phyloP scores from a whole-genome alignment of 768 basidiomycete species.

The Trametes meyenii region DNA sequence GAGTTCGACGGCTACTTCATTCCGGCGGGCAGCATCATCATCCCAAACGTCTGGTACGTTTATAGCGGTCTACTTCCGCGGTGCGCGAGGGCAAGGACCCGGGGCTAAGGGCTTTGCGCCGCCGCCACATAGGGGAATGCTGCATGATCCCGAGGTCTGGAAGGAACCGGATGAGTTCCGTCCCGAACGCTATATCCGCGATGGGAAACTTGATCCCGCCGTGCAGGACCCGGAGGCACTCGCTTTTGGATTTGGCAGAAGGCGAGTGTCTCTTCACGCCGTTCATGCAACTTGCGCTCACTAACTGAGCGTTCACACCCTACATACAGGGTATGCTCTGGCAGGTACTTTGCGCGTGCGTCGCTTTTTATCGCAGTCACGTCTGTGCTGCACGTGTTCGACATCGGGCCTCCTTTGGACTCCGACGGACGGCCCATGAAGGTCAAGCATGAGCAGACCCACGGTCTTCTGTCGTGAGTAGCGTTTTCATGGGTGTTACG shows the following conservation, averaged over 20 bases:
- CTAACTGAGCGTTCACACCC: neutral
- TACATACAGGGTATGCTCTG: constrained; percentile 27
- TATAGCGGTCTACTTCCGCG: neutral
- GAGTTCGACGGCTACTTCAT: constrained; percentile 2
- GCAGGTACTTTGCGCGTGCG: constrained; percentile 23
- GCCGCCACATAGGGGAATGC: constrained; percentile 15
- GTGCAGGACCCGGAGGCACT: constrained; percentile 14
- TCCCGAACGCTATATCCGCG: constrained; percentile 71
- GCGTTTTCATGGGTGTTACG: too few relatives aligned
- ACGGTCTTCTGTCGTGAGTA: constrained; percentile 20
- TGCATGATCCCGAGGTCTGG: constrained; percentile 74
- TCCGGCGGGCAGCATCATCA: neutral
- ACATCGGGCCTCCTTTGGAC: constrained; percentile 21
- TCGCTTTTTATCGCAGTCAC: constrained; percentile 22
- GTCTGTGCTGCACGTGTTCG: constrained; percentile 23
- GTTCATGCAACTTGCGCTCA: constrained; percentile 21
- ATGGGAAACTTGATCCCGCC: constrained; percentile 68
- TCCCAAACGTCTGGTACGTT: constrained; percentile 27
- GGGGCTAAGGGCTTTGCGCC: constrained; percentile 13
- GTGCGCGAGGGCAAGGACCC: too few relatives aligned
- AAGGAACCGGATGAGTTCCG: constrained; percentile 79
- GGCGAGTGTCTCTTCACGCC: constrained; percentile 17
- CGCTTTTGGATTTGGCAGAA: constrained; percentile 29
- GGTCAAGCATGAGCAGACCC: constrained; percentile 7
- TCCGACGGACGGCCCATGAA: constrained; percentile 10